Conservation (phyloP, 2,329 filamentous ascomycete genomes). For the Neofusicoccum kwambonambiense region DNA sequence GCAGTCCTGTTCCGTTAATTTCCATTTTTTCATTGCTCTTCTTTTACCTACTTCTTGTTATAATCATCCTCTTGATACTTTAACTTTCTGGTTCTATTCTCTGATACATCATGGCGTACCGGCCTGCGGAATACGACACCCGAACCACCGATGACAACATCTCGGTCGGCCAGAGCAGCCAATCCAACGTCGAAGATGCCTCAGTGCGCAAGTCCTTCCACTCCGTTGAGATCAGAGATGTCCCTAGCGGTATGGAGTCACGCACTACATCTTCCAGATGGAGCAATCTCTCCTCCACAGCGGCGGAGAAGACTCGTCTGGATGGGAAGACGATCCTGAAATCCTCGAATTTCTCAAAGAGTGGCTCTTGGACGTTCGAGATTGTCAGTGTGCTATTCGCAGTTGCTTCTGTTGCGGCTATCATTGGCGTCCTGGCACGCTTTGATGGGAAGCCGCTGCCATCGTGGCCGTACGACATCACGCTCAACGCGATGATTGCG, state of each 20-base stretch:
- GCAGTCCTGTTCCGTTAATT: too few species aligned
- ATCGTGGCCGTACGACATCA: constrained; percentile 19
- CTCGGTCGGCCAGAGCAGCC: neutral
- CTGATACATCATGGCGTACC: neutral
- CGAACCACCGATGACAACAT: neutral
- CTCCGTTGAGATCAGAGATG: neutral
- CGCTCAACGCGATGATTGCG: constrained; percentile 8
- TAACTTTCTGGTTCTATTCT: too few species aligned
- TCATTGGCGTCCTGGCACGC: constrained; percentile 17
- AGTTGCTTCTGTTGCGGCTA: constrained; percentile 12
- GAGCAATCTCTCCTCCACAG: neutral
- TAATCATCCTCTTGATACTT: too few species aligned
- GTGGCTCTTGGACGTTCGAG: constrained; percentile 18
- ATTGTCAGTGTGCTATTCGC: constrained; percentile 15
- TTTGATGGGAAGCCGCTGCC: constrained; percentile 18
- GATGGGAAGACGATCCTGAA: neutral
- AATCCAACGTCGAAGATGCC: neutral
- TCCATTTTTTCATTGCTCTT: too few species aligned
- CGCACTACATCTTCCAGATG: neutral
- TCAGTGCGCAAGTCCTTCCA: neutral
- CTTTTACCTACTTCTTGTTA: too few species aligned
- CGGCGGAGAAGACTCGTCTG: neutral
- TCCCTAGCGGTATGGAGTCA: neutral
- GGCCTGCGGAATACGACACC: neutral
- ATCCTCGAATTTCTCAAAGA: neutral